A percentile compares a stretch with the other conserved stretches of the same genome.
phyloP scores from a whole-genome alignment of 2,329 filamentous ascomycete genomes.

The Neofusicoccum umdonicola region DNA sequence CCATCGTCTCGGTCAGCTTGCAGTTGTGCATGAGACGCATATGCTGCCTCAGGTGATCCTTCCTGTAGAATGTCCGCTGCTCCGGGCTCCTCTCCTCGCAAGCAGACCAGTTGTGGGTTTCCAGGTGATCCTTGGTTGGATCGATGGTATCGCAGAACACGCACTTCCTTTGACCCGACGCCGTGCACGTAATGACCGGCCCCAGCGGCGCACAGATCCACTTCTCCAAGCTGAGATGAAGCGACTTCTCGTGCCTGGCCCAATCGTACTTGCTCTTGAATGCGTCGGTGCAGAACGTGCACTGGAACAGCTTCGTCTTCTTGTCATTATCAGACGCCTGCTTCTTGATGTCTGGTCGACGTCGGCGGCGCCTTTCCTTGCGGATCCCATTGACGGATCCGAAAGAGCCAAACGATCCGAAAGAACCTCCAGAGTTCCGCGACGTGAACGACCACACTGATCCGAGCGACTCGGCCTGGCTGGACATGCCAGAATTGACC shows the following conservation, averaged over 20 bases:
- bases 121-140: conserved; percentile 56
- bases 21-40: conserved; percentile 59
- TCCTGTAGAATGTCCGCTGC: conserved; percentile 63
- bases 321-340: background rate
- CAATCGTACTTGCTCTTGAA: conserved; percentile 44
- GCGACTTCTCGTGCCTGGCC: conserved; percentile 40
- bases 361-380: conserved; percentile 58
- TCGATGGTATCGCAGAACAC: conserved; percentile 58
- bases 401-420: conserved; percentile 26
- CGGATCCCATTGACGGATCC: conserved; percentile 38
- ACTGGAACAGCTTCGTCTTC: conserved; percentile 29
- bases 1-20: conserved; percentile 61
- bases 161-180: conserved; percentile 57
- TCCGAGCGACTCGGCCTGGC: conserved; percentile 48
- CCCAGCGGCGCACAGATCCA: conserved; percentile 59
- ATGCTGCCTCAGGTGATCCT: conserved; percentile 63
- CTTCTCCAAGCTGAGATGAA: conserved; percentile 39
- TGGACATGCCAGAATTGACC: conserved; percentile 51
- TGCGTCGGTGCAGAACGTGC: conserved; percentile 39
- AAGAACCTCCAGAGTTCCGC: conserved; percentile 55
- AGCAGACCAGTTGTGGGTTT: conserved; percentile 58
- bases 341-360: conserved; percentile 33
- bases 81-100: conserved; percentile 66
- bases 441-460: conserved; percentile 59
- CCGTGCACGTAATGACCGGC: conserved; percentile 54